phyloP scores from a whole-genome alignment of 495 filamentous ascomycete species.

The Neurospora sp. region DNA sequence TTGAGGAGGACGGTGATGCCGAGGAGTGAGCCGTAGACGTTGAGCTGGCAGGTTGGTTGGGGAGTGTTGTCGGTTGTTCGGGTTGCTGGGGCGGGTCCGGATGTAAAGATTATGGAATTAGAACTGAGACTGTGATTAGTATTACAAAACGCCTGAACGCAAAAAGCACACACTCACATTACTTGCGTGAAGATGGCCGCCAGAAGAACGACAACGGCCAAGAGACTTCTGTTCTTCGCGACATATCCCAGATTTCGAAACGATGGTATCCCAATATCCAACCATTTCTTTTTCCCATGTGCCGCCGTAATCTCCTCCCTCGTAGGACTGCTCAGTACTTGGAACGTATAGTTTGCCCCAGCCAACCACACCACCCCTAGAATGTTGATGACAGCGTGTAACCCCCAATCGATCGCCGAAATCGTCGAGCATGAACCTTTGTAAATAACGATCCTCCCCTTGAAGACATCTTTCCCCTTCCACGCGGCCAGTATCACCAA shows the following conservation, averaged over 20 bases:
- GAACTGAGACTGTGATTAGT: constrained; percentile 22
- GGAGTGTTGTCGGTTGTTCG: constrained; percentile 1
- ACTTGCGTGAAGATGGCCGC: constrained; percentile 29
- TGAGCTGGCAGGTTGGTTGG: constrained; percentile 26
- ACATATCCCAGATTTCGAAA: constrained; percentile 37
- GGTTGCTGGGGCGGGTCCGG: constrained; percentile 11
- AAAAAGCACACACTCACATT: constrained; percentile 25
- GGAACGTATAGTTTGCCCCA: constrained; percentile 39
- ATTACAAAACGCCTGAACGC: not conserved
- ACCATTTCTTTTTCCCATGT: constrained; percentile 34
- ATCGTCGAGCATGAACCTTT: constrained; percentile 25
- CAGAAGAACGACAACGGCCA: constrained; percentile 29
- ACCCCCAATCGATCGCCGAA: constrained; percentile 21
- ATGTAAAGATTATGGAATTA: constrained; percentile 36
- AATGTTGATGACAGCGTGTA: constrained; percentile 29
- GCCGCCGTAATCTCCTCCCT: constrained; percentile 39
- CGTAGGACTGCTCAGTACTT: constrained; percentile 43
- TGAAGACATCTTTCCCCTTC: constrained; percentile 7
- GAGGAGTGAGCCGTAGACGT: constrained; percentile 31
- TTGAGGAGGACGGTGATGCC: constrained; percentile 31
- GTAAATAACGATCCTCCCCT: constrained; percentile 24
- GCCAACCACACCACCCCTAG: constrained; percentile 27
- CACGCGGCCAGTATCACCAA: constrained; percentile 26
- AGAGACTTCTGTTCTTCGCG: constrained; percentile 21
- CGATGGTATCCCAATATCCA: constrained; percentile 45